phyloP scores from a whole-genome alignment of 202 grass and related monocot genomes.

The Tripidium arundinaceum region DNA sequence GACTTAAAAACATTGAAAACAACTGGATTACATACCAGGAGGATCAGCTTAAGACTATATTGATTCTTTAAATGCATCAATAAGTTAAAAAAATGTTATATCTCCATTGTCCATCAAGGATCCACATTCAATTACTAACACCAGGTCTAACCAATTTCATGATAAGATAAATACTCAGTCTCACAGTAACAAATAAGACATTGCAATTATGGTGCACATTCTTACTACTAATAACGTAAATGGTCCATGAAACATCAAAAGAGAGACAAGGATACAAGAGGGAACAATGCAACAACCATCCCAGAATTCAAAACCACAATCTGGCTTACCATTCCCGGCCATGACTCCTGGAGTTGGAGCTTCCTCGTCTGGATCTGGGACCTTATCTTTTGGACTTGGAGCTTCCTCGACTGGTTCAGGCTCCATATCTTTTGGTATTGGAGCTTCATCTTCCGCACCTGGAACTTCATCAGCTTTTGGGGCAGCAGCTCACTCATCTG shows the following conservation, averaged over 20 bases:
- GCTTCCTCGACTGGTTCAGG: constrained; percentile 26
- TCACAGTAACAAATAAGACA: not conserved
- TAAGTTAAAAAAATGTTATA: not conserved
- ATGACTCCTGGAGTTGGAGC: constrained; percentile 11
- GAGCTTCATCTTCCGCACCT: constrained; percentile 33
- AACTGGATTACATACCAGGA: not conserved
- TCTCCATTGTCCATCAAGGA: not conserved
- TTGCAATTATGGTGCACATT: not conserved
- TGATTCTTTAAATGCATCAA: not conserved
- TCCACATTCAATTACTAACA: not conserved
- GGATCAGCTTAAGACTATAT: not conserved
- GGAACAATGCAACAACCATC: constrained; percentile 37
- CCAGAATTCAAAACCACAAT: constrained; percentile 46
- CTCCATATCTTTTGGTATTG: constrained; percentile 22
- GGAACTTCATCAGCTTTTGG: not conserved
- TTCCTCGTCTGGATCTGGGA: constrained; percentile 28
- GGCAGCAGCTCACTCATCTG: constrained; percentile 22
- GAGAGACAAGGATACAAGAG: not conserved
- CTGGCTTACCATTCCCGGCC: constrained; percentile 34
- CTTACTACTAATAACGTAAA: not conserved
- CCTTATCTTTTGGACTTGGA: constrained; percentile 28
- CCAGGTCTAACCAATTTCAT: constrained; percentile 2
- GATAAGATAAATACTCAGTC: not conserved
- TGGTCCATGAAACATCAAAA: not conserved
- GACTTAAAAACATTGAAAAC: not conserved